Conservation (phyloP, 2,329 filamentous ascomycete species). For the Ceratocystis lukuohia region DNA sequence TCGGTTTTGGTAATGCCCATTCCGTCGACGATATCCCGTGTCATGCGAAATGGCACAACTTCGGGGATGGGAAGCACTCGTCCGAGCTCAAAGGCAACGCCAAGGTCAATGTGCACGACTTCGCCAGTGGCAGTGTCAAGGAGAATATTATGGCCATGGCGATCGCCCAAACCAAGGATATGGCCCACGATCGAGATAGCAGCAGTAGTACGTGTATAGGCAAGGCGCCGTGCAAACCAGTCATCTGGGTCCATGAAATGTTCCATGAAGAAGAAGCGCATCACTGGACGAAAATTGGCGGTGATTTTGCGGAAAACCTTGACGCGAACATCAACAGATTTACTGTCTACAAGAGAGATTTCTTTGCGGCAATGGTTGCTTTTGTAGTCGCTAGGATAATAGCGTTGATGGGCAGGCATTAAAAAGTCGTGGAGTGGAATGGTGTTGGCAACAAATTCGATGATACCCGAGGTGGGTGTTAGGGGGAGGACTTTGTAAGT, state of each 20-base stretch:
- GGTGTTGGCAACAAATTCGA: slow-evolving; percentile 93
- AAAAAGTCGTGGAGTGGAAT: slow-evolving; percentile 85
- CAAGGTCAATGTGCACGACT: slow-evolving; percentile 91
- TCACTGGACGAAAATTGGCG: slow-evolving; percentile 76
- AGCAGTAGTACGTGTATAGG: slow-evolving; percentile 85
- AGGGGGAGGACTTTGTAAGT: slow-evolving; percentile 96
- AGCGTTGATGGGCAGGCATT: slow-evolving; percentile 76
- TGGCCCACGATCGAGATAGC: slow-evolving; percentile 92
- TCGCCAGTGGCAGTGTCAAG: slow-evolving; percentile 82
- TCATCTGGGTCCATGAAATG: slow-evolving; percentile 86
- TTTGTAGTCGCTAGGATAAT: slow-evolving; percentile 74
- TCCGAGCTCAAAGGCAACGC: slow-evolving; percentile 92
- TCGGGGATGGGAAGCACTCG: slow-evolving; percentile 91
- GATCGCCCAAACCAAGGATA: slow-evolving; percentile 80
- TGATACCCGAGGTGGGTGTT: slow-evolving; percentile 72
- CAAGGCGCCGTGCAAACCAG: slow-evolving; percentile 81
- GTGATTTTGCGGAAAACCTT: slow-evolving; percentile 64
- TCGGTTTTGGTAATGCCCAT: slow-evolving; percentile 95
- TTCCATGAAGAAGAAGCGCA: slow-evolving; percentile 96
- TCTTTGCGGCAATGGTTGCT: slow-evolving; percentile 62
- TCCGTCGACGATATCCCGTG: slow-evolving; percentile 86
- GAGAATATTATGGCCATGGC: slow-evolving; percentile 93
- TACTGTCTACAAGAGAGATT: slow-evolving; percentile 54
- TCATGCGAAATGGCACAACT: slow-evolving; percentile 87
- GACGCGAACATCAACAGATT: slow-evolving; percentile 36